Percentiles rank a stretch among this genome's conserved stretches.
These are phyloP conservation scores for Pholiota adiposa DNA, from an alignment of 1,284 basidiomycete species.

Conservation along the genomic window DNA sequence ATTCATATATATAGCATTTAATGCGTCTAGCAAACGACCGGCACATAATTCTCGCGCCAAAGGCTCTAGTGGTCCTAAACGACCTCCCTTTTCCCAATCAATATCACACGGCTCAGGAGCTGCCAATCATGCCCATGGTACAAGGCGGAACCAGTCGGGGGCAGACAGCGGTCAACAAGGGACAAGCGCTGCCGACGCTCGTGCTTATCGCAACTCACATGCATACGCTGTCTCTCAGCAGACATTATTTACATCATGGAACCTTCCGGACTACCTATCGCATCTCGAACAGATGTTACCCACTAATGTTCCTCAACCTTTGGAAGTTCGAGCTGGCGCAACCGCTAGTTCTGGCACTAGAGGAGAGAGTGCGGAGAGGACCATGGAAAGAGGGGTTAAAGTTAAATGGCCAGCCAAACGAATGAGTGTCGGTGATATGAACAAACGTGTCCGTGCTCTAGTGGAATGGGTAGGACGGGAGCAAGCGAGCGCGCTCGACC, in stretches of 20 bases:
- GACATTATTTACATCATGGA: slow-evolving; percentile 81
- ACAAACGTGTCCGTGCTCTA: slow-evolving; percentile 90
- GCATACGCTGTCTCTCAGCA: slow-evolving; percentile 78
- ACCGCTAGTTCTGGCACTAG: slow-evolving; percentile 29
- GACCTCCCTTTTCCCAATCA: slow-evolving; percentile 48
- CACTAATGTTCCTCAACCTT: slow-evolving; percentile 69
- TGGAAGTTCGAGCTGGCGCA: slow-evolving; percentile 61
- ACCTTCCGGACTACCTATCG: slow-evolving; percentile 91
- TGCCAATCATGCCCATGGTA: slow-evolving; percentile 47
- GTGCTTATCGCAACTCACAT: slow-evolving; percentile 75
- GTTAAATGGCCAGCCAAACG: slow-evolving; percentile 95
- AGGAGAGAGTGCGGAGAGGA: slow-evolving; percentile 55
- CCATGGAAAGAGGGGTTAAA: slow-evolving; percentile 86
- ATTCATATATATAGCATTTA: slow-evolving; percentile 11
- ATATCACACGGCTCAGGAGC: slow-evolving; percentile 44
- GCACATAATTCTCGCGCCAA: slow-evolving; percentile 52
- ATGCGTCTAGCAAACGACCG: slow-evolving; percentile 42
- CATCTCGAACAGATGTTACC: slow-evolving; percentile 89
- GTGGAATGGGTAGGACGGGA: slow-evolving; percentile 92
- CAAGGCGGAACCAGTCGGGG: slow-evolving; percentile 45
- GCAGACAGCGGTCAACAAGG: slow-evolving; percentile 30
- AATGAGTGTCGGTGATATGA: slow-evolving; percentile 95
- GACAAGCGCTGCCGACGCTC: slow-evolving; percentile 36
- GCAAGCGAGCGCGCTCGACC: slow-evolving; percentile 77
- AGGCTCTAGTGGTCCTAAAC: slow-evolving; percentile 46